phyloP scores from a whole-genome alignment of 1,139 yeast genomes.

The Pichia sp. region DNA sequence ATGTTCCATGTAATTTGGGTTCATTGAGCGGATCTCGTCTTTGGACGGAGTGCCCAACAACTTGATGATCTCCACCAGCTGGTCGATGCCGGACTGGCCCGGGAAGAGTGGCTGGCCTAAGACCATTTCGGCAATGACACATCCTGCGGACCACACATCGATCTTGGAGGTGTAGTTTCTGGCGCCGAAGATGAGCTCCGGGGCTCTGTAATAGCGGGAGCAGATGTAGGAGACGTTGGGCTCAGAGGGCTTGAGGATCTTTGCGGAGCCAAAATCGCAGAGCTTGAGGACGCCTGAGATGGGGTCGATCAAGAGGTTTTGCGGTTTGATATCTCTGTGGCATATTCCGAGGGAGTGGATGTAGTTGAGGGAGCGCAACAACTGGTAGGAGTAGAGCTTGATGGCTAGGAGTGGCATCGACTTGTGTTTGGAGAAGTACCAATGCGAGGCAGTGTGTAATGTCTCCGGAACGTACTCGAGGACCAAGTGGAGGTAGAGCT shows the following conservation, averaged over 20 bases:
- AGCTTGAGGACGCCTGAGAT: constrained; percentile 77
- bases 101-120: constrained; percentile 96
- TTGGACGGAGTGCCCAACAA: constrained; percentile 92
- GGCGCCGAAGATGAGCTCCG: constrained; percentile 72
- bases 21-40: constrained; percentile 91
- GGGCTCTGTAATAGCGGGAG: constrained; percentile 94
- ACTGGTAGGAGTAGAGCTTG: constrained; percentile 85
- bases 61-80: constrained; percentile 92
- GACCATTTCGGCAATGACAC: constrained; percentile 95
- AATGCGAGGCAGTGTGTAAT: constrained; percentile 80
- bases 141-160: constrained; percentile 97
- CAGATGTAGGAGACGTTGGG: constrained; percentile 96
- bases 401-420: constrained; percentile 89
- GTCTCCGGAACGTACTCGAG: constrained; percentile 95
- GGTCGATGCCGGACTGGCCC: constrained; percentile 97
- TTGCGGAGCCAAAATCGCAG: constrained; percentile 99
- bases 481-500: constrained; percentile 79
- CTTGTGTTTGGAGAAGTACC: constrained; percentile 70
- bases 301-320: constrained; percentile 86
- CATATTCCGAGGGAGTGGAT: constrained; percentile 87
- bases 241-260: constrained; percentile 80
- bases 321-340: constrained; percentile 97
- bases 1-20: constrained; percentile 96
- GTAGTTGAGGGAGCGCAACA: constrained; percentile 86
- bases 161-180: constrained; percentile 79